Evolutionary conservation across 2,329 filamentous ascomycete genomes (phyloP), one percentile per base, ranked within the genome.

Genomic region (Passalora sequoiae): DNA sequence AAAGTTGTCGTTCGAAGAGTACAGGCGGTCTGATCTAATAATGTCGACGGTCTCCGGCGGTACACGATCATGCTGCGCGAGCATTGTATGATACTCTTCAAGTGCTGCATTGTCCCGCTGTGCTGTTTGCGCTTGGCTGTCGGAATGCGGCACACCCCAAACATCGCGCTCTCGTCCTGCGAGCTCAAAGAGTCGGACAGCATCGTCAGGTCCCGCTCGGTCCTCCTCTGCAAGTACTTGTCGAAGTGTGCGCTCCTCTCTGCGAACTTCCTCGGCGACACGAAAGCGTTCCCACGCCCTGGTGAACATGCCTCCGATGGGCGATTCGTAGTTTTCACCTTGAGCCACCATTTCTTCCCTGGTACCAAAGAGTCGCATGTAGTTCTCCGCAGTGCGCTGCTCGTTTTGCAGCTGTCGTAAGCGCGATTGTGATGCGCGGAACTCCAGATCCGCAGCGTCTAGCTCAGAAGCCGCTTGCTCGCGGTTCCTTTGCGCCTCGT

Each of bases 281-380:
- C 63, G 61, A 50, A 71, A 71, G 5, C 69, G 61, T 13, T 66
- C 66, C 44, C 59, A 63, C 1, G 71, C 70, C 37, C 70, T 55
- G 13, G 59, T 65, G 54, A 71, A 74, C 68, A 74, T 69, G 46
- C 64, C 62, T 13, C 68, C 33, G 9, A 74, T 67, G 0, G 71
- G 71, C n/a, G 67, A 70, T 43, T 70, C 65, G 49, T 73, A 74
- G 22, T 69, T 65, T 3, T 71, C 69, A n/a, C 63, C 64, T 44
- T 63, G 59, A 3, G 63, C 64, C n/a, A 68, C 58, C 39, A 73
- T 61, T 8, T 73, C 69, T 47, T 74, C 71, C 8, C 69, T 57
- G 0, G 66, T 67, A 10, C 71, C 71, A 45, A 73, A 74, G 0
- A 73, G 53, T 7, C 70, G 61, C 38, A 60, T 56, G 43, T 65